Percentiles rank a stretch among this genome's conserved stretches.
These are phyloP conservation scores for Phialophora chinensis DNA, from an alignment of 2,329 filamentous ascomycete genomes.

Conservation along the genomic window DNA sequence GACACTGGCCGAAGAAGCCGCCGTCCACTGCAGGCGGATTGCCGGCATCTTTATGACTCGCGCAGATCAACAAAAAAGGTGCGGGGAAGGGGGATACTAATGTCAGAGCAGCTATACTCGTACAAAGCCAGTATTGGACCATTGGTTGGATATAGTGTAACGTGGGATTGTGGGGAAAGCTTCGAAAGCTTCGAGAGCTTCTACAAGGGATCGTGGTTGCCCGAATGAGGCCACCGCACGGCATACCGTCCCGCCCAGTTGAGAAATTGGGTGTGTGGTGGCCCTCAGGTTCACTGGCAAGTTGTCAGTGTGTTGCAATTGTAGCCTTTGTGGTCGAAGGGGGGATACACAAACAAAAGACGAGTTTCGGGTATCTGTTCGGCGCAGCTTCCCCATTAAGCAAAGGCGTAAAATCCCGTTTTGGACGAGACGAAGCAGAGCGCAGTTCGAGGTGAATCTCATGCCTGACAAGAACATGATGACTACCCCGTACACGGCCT, in stretches of 20 bases:
- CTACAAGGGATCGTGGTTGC: not conserved
- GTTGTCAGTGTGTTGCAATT: not conserved
- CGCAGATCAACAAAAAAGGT: not conserved
- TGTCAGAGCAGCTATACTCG: not conserved
- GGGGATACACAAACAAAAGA: not conserved
- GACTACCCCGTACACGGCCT: not conserved
- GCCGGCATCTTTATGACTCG: not conserved
- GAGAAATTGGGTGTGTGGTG: not conserved
- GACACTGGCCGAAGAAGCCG: not conserved
- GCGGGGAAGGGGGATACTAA: constrained; percentile 2
- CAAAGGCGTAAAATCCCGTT: not conserved
- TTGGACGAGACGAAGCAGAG: not conserved
- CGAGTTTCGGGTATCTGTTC: not conserved
- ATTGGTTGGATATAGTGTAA: not conserved
- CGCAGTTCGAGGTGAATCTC: not conserved
- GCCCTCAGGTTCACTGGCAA: not conserved
- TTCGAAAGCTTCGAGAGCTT: constrained; percentile 1
- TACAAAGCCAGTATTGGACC: not conserved
- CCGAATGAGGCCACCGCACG: not conserved
- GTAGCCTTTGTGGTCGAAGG: not conserved
- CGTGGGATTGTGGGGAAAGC: constrained; percentile 5
- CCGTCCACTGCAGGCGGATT: not conserved
- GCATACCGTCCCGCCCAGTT: not conserved
- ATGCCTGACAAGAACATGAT: not conserved
- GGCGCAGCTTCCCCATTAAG: not conserved